Evolutionary conservation across 23 red algal species (phyloP).

Genomic region (Gracilaria vermiculophylla): DNA sequence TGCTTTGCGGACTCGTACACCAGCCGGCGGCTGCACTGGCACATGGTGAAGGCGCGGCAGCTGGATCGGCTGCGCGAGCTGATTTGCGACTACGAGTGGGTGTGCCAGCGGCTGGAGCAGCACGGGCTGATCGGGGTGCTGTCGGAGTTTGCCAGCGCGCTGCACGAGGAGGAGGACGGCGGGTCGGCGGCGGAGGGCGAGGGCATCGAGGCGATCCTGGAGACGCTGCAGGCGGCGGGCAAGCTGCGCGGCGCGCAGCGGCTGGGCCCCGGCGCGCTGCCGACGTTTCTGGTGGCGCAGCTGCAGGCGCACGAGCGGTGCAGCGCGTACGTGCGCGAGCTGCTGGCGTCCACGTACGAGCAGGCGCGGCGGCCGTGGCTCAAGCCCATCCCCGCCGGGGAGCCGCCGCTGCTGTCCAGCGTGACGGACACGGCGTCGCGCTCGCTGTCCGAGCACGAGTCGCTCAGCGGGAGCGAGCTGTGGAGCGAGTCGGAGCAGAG

Average conservation of each 20-base stretch:
- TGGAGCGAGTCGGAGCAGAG: neutral
- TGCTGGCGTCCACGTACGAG: constrained; percentile 32
- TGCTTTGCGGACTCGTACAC: constrained; percentile 38
- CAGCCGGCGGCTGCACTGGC: constrained; percentile 49
- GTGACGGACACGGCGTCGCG: constrained; percentile 4
- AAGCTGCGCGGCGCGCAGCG: constrained; percentile 7
- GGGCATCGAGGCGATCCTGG: constrained; percentile 16
- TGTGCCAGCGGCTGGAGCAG: constrained; percentile 37
- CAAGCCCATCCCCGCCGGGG: neutral
- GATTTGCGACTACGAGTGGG: constrained; percentile 60
- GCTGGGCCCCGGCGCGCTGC: constrained; percentile 12
- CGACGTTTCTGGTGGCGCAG: constrained; percentile 19
- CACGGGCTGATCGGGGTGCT: constrained; percentile 27
- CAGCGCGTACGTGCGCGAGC: constrained; percentile 3
- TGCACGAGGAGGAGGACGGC: constrained; percentile 15
- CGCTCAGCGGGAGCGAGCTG: too few relatives aligned
- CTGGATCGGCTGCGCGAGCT: constrained; percentile 34
- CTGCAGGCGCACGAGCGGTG: neutral
- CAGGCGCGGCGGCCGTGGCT: constrained; percentile 59
- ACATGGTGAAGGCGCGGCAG: constrained; percentile 13
- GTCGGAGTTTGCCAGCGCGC: constrained; percentile 13
- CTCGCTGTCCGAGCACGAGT: neutral
- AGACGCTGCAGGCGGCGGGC: constrained; percentile 25
- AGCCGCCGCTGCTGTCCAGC: neutral
- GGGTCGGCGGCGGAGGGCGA: neutral